Evolutionary conservation across 768 basidiomycete species (phyloP).

Genomic region (Tylopilus rubrobrunneus): DNA sequence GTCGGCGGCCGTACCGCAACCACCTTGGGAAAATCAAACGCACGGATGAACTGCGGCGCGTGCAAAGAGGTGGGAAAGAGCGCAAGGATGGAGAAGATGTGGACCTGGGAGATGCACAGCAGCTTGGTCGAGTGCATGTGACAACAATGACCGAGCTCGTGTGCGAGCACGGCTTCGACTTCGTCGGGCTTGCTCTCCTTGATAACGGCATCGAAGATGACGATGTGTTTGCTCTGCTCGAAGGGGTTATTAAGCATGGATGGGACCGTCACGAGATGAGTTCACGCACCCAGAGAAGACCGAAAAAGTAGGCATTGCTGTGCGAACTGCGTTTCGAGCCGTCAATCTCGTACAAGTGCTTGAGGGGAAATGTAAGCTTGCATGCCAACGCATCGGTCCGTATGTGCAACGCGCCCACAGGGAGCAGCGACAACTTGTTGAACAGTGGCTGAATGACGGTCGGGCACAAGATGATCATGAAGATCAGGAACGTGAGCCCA

Average conservation of each 20-base stretch:
- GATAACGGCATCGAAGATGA: slow-evolving; percentile 96
- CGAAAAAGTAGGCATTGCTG: slow-evolving; percentile 97
- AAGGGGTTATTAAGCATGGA: background rate
- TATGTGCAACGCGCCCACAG: slow-evolving; percentile 67
- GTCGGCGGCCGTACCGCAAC: slow-evolving; percentile 71
- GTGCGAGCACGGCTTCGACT: slow-evolving; percentile 96
- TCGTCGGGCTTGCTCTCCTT: slow-evolving; percentile 87
- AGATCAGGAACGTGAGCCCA: slow-evolving; percentile 78
- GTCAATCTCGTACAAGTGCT: slow-evolving; percentile 89
- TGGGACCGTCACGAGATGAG: background rate
- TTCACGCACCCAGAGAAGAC: slow-evolving; percentile 79
- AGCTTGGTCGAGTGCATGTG: slow-evolving; percentile 88
- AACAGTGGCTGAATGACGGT: slow-evolving; percentile 92
- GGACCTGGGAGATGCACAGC: slow-evolving; percentile 79
- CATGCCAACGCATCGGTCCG: slow-evolving; percentile 75
- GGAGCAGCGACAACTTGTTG: slow-evolving; percentile 91
- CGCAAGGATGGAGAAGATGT: slow-evolving; percentile 82
- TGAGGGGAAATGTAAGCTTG: slow-evolving; percentile 89
- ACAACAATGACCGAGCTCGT: slow-evolving; percentile 97
- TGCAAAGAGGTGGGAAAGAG: slow-evolving; percentile 89
- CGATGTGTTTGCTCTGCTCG: slow-evolving; percentile 81
- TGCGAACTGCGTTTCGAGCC: slow-evolving; percentile 95
- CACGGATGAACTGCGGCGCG: slow-evolving; percentile 69
- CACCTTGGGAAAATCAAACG: slow-evolving; percentile 73
- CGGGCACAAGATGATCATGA: slow-evolving; percentile 80